Evolutionary conservation across 1,284 basidiomycete species (phyloP).

Genomic region (Fomitopsis betulina): DNA sequence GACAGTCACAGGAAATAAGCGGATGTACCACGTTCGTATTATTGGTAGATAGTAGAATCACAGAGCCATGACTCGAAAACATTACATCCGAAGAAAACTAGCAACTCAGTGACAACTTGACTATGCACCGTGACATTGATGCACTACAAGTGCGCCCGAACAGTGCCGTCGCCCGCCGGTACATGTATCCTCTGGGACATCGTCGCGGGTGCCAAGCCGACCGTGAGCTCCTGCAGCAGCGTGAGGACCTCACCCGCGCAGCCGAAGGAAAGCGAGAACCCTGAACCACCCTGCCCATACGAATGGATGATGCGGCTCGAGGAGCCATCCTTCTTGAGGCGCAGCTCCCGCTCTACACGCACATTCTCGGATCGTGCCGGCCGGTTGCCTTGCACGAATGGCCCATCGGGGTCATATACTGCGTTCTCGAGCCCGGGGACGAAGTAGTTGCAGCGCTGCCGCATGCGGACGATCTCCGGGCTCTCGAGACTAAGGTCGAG

Average conservation of each 20-base stretch:
- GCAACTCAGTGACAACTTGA: too few species aligned
- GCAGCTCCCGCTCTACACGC: conserved; percentile 30
- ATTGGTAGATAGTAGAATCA: too few species aligned
- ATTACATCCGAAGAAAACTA: too few species aligned
- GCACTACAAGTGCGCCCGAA: neutral
- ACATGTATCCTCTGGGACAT: neutral
- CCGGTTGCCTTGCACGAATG: conserved; percentile 31
- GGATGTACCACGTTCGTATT: too few species aligned
- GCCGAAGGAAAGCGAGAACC: conserved; percentile 19
- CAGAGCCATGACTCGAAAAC: too few species aligned
- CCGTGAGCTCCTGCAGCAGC: conserved; percentile 12
- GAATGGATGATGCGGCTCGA: conserved; percentile 30
- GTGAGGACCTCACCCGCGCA: conserved; percentile 16
- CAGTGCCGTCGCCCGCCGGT: neutral
- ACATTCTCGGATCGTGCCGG: conserved; percentile 30
- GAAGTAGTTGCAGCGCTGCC: conserved; percentile 29
- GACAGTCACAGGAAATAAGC: too few species aligned
- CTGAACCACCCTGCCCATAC: conserved; percentile 31
- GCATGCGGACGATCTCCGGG: conserved; percentile 32
- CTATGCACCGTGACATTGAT: too few species aligned
- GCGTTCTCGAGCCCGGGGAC: conserved; percentile 29
- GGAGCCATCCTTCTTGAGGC: conserved; percentile 3
- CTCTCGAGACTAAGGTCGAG: conserved; percentile 30
- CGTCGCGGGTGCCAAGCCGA: conserved; percentile 8
- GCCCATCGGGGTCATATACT: conserved; percentile 25